Evolutionary conservation across 805 yeast genomes (phyloP).

Genomic region (Suhomyces pyralidae): DNA sequence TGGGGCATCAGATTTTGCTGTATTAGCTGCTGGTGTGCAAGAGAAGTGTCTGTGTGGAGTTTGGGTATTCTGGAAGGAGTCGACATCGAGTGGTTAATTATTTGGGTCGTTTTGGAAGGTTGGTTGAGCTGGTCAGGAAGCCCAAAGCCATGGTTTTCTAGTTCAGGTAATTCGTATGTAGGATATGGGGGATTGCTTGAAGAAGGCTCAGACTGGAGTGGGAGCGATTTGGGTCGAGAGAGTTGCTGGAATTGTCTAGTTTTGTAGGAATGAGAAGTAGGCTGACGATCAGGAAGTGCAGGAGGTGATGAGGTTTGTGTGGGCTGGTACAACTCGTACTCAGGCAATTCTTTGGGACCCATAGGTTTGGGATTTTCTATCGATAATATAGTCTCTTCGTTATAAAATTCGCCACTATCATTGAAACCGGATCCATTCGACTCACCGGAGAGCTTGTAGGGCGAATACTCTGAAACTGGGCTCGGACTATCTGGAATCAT

Average conservation of each 20-base stretch:
- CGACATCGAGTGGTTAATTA: conserved; percentile 6
- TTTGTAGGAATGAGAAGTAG: neutral
- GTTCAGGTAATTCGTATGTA: conserved; percentile 1
- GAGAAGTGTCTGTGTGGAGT: neutral
- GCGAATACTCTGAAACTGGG: neutral
- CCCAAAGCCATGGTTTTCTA: neutral
- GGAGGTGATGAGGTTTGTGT: neutral
- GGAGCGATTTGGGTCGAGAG: conserved; percentile 6
- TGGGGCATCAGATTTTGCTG: conserved; percentile 1
- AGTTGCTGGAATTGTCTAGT: conserved; percentile 12
- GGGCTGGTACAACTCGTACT: conserved; percentile 18
- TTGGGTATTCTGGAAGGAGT: conserved; percentile 13
- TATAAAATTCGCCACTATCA: neutral
- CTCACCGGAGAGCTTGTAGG: neutral
- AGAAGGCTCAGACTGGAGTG: neutral
- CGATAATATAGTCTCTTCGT: conserved; percentile 23
- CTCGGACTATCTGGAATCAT: neutral
- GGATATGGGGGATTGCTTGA: conserved; percentile 1
- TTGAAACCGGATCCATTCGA: neutral
- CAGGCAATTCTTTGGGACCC: conserved; percentile 41
- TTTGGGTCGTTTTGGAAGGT: neutral
- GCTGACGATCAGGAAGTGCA: neutral
- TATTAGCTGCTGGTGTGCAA: neutral
- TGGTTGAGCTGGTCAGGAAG: neutral
- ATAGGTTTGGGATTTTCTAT: conserved; percentile 35